Base-by-base conservation (phyloP, 2,329 filamentous ascomycete genomes). In the Penicillium italicum region DNA sequence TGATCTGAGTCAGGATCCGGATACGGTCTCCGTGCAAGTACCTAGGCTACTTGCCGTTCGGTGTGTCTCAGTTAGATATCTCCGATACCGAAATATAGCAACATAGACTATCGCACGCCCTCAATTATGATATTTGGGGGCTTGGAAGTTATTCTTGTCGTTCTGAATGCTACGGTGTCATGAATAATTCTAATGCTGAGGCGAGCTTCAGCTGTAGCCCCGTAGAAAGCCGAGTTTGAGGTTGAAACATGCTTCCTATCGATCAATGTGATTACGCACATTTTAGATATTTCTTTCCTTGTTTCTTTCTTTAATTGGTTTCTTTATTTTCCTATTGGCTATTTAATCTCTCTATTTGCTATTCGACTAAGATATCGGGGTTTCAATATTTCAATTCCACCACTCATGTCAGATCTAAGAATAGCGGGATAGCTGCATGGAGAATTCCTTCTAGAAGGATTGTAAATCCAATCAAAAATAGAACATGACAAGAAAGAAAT, bases 1-100 rank as follows among this genome's bases (percentile, higher is more conserved):
- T n/a, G 28, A 44, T 58, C 57, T 60, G 59, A 63, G 55, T 61
- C 56, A 57, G 51, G 55, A 40, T 46, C 44, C n/a, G 16, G 11
- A 28, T 43, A 8, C 20, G 18, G 26, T 34, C 34, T 20, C 30
- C 36, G 33, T 12, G 26, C 26, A 24, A 33, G 50, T 48, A 33
- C 28, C 12, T 20, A 6, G 14, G 31, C 18, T 33, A 38, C 24
- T 20, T 28, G 30, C 16, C 36, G 28, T 43, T 50, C 20, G 4
- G 38, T 10, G 12, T 51, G 49, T 53, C 37, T 53, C 30, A 30
- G 20, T 31, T 18, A 20, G 31, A 24, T 30, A 26, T 28, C 47
- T 28, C 26, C 26, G 28, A 30, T 10, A 10, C 28, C 28, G 28
- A 46, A 46, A 14, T 20, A 16, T 14, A 18, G 30, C 9, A 36